Conservation (phyloP, 2,329 filamentous ascomycete species). For the Nemania diffusa region DNA sequence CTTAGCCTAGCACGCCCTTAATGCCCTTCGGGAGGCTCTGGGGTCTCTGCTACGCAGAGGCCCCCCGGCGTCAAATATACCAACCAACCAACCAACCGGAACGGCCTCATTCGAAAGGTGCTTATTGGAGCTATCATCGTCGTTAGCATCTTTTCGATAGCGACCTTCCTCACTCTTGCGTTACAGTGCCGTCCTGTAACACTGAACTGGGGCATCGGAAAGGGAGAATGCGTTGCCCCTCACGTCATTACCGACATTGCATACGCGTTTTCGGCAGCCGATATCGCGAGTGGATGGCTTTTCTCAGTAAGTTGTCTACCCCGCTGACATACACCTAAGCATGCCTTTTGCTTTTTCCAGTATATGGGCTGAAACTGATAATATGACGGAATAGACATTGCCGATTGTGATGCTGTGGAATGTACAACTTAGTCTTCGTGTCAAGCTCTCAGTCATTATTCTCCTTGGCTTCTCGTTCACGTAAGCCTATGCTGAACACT, state of each 20-base stretch:
- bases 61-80: too few relatives aligned
- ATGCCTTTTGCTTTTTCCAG: not conserved
- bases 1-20: too few relatives aligned
- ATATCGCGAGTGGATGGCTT: constrained; percentile 31
- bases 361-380: not conserved
- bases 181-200: constrained; percentile 28
- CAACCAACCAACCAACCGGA: too few relatives aligned
- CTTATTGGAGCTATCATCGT: constrained; percentile 22
- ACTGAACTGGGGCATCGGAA: constrained; percentile 28
- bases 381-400: constrained; percentile 10
- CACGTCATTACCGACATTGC: constrained; percentile 23
- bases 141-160: constrained; percentile 19
- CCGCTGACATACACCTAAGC: not conserved
- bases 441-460: constrained; percentile 27
- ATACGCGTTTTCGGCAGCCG: constrained; percentile 25
- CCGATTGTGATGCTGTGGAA: constrained; percentile 31
- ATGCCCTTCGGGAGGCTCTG: too few relatives aligned
- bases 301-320: constrained; percentile 15
- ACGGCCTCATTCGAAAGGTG: constrained; percentile 20
- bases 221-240: constrained; percentile 23
- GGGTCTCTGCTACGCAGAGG: too few relatives aligned
- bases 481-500: not conserved
- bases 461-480: constrained; percentile 29
- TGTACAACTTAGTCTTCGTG: constrained; percentile 26
- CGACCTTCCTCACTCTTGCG: constrained; percentile 26